Evolutionary conservation across 140 eudicot genomes (phyloP).

Genomic region (Cichorium intybus): DNA sequence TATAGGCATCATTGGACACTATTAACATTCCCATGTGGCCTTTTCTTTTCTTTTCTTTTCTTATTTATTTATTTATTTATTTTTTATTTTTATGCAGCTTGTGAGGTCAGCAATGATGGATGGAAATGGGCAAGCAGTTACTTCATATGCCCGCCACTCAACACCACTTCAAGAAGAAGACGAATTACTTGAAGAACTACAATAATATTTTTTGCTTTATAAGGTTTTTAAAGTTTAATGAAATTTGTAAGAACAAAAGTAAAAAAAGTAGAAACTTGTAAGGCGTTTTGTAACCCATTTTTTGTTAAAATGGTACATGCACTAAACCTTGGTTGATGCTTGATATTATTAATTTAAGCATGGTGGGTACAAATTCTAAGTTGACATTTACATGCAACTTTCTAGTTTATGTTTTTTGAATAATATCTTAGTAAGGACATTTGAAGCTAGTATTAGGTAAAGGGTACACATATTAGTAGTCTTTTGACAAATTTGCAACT

Average conservation of each 20-base stretch:
- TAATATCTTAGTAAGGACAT: neutral
- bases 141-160: constrained; percentile 39
- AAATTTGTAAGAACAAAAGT: constrained; percentile 47
- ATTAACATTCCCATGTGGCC: no score
- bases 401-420: neutral
- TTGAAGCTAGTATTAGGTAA: no score
- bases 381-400: neutral
- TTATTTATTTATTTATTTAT: neutral
- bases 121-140: constrained; percentile 52
- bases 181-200: constrained; percentile 48
- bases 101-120: constrained; percentile 73
- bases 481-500: neutral
- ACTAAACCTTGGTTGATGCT: neutral
- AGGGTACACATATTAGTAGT: neutral
- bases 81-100: constrained; percentile 43
- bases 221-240: no score
- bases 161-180: constrained; percentile 52
- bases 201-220: no score
- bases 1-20: no score
- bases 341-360: neutral
- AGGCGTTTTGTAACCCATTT: neutral
- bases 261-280: constrained; percentile 4
- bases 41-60: neutral
- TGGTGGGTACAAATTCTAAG: neutral
- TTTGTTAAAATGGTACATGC: no score